Percentiles rank a stretch among this genome's conserved stretches.
These are phyloP conservation scores for Nannizzia gypsea DNA, from an alignment of 2,329 filamentous ascomycete species.

Conservation along the genomic window DNA sequence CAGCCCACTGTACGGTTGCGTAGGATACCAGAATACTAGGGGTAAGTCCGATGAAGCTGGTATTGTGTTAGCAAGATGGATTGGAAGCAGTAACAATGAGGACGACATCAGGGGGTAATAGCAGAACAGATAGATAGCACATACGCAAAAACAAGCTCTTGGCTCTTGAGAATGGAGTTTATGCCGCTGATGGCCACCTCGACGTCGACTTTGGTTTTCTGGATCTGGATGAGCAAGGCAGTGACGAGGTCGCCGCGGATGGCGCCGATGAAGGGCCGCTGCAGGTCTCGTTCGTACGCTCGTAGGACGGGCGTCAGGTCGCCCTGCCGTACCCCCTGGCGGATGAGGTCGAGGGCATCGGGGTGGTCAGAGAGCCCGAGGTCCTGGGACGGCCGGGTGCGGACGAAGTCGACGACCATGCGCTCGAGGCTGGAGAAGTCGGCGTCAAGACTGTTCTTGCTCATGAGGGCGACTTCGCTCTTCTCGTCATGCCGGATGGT, in stretches of 20 bases:
- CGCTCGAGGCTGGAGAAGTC: conserved; percentile 86
- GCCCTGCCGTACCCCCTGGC: conserved; percentile 71
- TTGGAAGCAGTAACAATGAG: neutral
- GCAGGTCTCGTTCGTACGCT: conserved; percentile 82
- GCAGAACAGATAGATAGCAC: conserved; percentile 13
- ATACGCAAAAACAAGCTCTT: conserved; percentile 81
- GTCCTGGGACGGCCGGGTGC: conserved; percentile 54
- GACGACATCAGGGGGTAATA: neutral
- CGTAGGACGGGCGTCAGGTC: conserved; percentile 84
- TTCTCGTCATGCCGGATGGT: conserved; percentile 88
- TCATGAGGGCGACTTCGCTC: conserved; percentile 95
- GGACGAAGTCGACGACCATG: conserved; percentile 94
- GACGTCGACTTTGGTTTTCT: conserved; percentile 97
- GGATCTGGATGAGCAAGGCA: conserved; percentile 86
- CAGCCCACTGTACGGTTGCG: conserved; percentile 60
- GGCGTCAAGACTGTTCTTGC: conserved; percentile 76
- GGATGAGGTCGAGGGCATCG: conserved; percentile 59
- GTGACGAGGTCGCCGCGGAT: conserved; percentile 77
- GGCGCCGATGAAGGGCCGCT: conserved; percentile 68
- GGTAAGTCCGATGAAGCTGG: conserved; percentile 79
- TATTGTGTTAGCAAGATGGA: conserved; percentile 6
- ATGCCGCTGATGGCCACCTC: conserved; percentile 95
- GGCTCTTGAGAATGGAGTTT: conserved; percentile 84
- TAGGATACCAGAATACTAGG: conserved; percentile 83
- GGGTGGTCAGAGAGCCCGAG: conserved; percentile 48